These are phyloP conservation scores for Aquilaria yunnanensis DNA, from an alignment of 345 rosid species.

Conservation along the genomic window DNA sequence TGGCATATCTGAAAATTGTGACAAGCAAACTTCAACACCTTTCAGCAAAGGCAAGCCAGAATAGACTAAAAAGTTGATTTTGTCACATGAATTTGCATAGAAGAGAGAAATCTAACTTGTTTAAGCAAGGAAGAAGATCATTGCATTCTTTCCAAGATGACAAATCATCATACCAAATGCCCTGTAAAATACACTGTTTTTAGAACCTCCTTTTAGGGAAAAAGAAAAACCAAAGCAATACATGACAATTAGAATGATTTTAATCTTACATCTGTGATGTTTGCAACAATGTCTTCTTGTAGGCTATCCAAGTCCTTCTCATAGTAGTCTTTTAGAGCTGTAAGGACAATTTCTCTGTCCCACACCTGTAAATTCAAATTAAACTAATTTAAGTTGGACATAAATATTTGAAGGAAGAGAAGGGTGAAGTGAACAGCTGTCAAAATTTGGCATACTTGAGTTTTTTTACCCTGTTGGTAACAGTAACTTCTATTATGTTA, in stretches of 20 bases:
- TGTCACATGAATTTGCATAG: not conserved
- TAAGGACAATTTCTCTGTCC: slow-evolving; percentile 87
- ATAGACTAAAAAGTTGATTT: not conserved
- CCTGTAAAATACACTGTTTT: slow-evolving; percentile 27
- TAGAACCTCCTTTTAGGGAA: not conserved
- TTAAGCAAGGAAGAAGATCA: slow-evolving; percentile 58
- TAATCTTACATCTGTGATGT: slow-evolving; percentile 64
- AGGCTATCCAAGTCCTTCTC: slow-evolving; percentile 69
- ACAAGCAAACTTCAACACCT: not conserved
- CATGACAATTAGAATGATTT: not conserved
- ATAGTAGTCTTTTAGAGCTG: slow-evolving; percentile 66
- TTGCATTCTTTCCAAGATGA: slow-evolving; percentile 71
- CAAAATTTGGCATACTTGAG: not conserved
- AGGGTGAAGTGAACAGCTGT: not conserved
- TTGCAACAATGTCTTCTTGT: slow-evolving; percentile 52
- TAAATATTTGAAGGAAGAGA: not conserved
- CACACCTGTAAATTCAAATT: slow-evolving; percentile 44
- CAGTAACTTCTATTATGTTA: not conserved
- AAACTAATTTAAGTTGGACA: not conserved
- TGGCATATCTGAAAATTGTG: slow-evolving; percentile 45
- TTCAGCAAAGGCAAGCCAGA: not conserved
- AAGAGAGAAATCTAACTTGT: slow-evolving; percentile 36
- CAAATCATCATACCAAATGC: slow-evolving; percentile 72
- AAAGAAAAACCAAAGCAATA: not conserved
- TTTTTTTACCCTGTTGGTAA: too few relatives aligned